A percentile compares a stretch with the other conserved stretches of the same genome.
Evolutionary conservation across 495 filamentous ascomycete genomes (phyloP).

Genomic region (Trichocladium antarcticum): DNA sequence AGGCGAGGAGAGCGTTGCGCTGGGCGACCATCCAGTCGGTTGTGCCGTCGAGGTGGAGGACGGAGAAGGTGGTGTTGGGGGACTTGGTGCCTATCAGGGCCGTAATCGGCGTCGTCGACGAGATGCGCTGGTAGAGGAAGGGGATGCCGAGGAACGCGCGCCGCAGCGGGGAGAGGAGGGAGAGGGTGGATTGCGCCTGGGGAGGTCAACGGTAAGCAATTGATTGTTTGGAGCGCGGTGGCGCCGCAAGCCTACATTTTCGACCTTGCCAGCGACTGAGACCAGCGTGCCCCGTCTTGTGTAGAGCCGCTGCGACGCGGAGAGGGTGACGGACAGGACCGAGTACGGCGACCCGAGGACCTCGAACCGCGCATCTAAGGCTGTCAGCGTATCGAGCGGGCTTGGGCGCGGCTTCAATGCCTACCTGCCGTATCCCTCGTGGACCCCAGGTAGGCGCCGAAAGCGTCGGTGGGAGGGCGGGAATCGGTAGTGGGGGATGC

Average conservation of each 20-base stretch:
- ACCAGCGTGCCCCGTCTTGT: conserved; percentile 85
- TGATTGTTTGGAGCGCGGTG: conserved; percentile 4
- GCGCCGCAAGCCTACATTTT: conserved; percentile 51
- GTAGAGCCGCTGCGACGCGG: conserved; percentile 85
- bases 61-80: conserved; percentile 67
- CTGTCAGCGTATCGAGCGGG: conserved; percentile 9
- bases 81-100: conserved; percentile 80
- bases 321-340: conserved; percentile 81
- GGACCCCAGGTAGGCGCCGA: conserved; percentile 28
- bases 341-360: conserved; percentile 83
- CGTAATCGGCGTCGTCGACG: conserved; percentile 73
- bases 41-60: conserved; percentile 85
- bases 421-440: conserved; percentile 32
- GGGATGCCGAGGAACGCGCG: conserved; percentile 71
- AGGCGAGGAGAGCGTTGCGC: conserved; percentile 74
- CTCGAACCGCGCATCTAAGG: conserved; percentile 81
- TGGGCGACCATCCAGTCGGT: conserved; percentile 91
- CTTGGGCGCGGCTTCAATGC: conserved; percentile 8
- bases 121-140: conserved; percentile 86
- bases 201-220: conserved; percentile 7
- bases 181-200: conserved; percentile 73
- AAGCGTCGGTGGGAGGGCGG: conserved; percentile 36
- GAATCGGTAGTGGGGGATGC: conserved; percentile 41
- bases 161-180: conserved; percentile 69
- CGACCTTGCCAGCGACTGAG: conserved; percentile 74